Base-by-base conservation (phyloP, 352 stramenopile species). In the Globisporangium irregulare region DNA sequence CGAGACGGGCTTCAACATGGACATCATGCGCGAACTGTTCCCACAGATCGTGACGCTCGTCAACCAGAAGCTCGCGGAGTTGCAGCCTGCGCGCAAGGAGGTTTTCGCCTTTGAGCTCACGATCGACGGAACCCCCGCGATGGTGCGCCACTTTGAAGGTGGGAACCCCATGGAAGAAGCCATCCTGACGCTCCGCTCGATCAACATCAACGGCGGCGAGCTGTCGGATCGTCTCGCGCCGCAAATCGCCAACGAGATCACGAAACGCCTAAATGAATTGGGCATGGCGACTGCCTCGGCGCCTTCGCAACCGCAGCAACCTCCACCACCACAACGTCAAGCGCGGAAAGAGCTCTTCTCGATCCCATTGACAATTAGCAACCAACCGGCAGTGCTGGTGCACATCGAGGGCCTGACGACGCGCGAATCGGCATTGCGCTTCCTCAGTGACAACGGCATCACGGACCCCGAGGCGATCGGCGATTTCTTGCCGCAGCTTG, bases 361-460 rank as follows among this genome's bases (percentile, higher is more conserved):
- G 15, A 75, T 93, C 36, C 80, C 83, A 14, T 43, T 94, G 29
- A 91, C 77, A 27, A 43, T 93, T 36, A 82, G 84, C 59, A 71
- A 84, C 29, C 74, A 77, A 18, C 58, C 78, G 0, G 69, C 68
- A 0, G 64, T 92, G 41, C 77, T 94, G 34, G 75, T 88, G 8
- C 84, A 94, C 65, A 79, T 85, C 53, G 83, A 92, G 57, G 80
- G 83, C 7, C 76, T 66, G n/a, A 89, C 81, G 0, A 74, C 85
- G 27, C 73, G 74, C 2, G 81, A 94, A 64, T 86, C 78, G 15
- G 86, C 84, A 6, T 60, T 83, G 38, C 73, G 71, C 7, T 94
- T 93, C 41, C 70, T 94, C 36, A 70, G 64, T 32, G 76, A 87
- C 20, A 90, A 93, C 59, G 81, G 75, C 9, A 61, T 93, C 56